Conservation (phyloP, 129 eudicot genomes). For the Tagetes patula region DNA sequence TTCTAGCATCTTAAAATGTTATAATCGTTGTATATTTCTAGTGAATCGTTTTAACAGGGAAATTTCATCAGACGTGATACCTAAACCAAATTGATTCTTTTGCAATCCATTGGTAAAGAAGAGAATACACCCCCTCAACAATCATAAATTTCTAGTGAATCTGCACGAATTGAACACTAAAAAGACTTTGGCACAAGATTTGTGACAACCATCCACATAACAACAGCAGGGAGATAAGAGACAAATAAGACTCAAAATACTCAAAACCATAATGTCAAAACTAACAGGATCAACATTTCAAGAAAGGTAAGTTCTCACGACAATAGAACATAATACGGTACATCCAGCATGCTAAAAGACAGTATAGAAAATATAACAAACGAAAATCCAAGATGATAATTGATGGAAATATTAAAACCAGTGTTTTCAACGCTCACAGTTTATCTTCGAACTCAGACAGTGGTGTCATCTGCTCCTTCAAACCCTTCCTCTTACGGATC, state of each 20-base stretch:
- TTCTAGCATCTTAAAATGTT: no score
- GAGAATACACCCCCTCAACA: no score
- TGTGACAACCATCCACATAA: neutral
- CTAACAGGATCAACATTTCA: constrained; percentile 13
- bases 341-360: constrained; percentile 5
- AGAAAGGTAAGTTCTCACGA: neutral
- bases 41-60: no score
- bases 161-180: no score
- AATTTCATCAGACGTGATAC: no score
- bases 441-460: constrained; percentile 77
- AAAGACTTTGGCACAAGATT: no score
- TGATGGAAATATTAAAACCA: neutral
- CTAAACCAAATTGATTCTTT: no score
- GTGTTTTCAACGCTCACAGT: constrained; percentile 31
- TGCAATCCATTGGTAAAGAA: no score
- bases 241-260: neutral
- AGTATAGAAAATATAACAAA: constrained; percentile 24
- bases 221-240: neutral
- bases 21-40: no score
- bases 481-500: constrained; percentile 77
- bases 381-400: constrained; percentile 1
- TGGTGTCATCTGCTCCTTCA: constrained; percentile 81
- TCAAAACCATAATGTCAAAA: constrained; percentile 33
- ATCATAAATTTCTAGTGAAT: no score
- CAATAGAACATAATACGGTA: constrained; percentile 19